A percentile compares a stretch with the other conserved stretches of the same genome.
phyloP scores from a whole-genome alignment of 2,329 filamentous ascomycete genomes.

The Colletotrichum cereale region DNA sequence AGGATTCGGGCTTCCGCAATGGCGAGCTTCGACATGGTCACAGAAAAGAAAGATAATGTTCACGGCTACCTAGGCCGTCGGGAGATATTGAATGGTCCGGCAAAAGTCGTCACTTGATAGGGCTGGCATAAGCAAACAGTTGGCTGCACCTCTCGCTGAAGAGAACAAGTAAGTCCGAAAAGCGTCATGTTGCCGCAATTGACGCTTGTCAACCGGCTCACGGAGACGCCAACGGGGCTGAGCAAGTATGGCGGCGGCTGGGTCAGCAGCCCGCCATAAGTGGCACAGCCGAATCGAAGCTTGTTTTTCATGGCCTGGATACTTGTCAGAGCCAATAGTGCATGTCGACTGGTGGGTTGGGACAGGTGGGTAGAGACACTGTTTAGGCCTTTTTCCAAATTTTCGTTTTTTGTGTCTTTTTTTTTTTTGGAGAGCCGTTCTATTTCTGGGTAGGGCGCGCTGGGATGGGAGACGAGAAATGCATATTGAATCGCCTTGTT shows the following conservation, averaged over 20 bases:
- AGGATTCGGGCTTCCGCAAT: neutral
- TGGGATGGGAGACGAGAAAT: neutral
- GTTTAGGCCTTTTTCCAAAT: neutral
- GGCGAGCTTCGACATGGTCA: neutral
- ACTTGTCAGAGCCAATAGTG: neutral
- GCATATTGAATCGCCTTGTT: neutral
- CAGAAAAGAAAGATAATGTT: neutral
- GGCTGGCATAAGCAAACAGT: neutral
- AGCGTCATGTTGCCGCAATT: neutral
- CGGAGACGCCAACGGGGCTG: neutral
- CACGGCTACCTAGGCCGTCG: neutral
- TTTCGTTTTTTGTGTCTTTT: neutral
- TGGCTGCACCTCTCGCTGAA: neutral
- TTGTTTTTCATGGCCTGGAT: neutral
- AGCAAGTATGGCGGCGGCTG: neutral
- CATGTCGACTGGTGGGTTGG: neutral
- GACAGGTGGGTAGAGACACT: neutral
- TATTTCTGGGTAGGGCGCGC: slow-evolving; percentile 13
- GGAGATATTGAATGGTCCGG: neutral
- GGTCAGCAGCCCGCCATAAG: neutral
- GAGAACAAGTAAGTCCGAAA: neutral
- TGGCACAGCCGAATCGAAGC: neutral
- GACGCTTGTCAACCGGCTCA: neutral
- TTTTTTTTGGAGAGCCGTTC: neutral
- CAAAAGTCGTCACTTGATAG: neutral